Base-by-base conservation (phyloP, 768 basidiomycete genomes). In the Suillus discolor region DNA sequence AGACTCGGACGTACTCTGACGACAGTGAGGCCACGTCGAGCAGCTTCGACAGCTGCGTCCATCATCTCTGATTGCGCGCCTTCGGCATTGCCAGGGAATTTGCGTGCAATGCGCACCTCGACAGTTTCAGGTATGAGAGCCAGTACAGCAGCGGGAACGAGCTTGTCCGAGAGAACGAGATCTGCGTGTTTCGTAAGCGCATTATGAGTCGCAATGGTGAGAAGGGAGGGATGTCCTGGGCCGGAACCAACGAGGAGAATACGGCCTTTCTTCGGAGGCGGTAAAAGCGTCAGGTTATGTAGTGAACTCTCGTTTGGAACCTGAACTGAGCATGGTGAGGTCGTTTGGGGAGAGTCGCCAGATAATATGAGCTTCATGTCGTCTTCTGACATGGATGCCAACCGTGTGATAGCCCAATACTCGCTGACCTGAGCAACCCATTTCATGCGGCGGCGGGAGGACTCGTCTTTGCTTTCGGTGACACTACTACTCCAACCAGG, bases 361-460 rank as follows among this genome's bases (percentile, higher is more conserved):
- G 59, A 28, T 20, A 94, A 74, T 7, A 93, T 75, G n/a, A 82
- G 79, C 13, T 81, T 76, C 87, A 96, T 92, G 6, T 94, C 92
- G 23, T 71, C 72, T 45, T 85, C 82, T 20, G 86, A 81, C 84
- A 97, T 84, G 12, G 78, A 75, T 0, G 93, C 89, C 9, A 98
- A 84, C 49, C 85, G 87, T 13, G 90, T 84, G 57, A 96, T 82
- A 0, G 94, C 90, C 93, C 95, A 98, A 75, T 97, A 98, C 75
- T 98, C 96, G 82, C 94, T 96, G 70, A 99, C 86, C 74, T 98
- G 97, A 0, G 94, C 89, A 4, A 97, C 90, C 94, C 95, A 98
- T 75, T 90, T 88, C 86, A 97, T 93, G 18, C 92, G 82, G 39
- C 95, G 83, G 65, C 78, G 81, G 62, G 84, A 79, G 31, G 74